These are phyloP conservation scores for Diplodia mutila DNA, from an alignment of 2,329 filamentous ascomycete species.

Conservation along the genomic window DNA sequence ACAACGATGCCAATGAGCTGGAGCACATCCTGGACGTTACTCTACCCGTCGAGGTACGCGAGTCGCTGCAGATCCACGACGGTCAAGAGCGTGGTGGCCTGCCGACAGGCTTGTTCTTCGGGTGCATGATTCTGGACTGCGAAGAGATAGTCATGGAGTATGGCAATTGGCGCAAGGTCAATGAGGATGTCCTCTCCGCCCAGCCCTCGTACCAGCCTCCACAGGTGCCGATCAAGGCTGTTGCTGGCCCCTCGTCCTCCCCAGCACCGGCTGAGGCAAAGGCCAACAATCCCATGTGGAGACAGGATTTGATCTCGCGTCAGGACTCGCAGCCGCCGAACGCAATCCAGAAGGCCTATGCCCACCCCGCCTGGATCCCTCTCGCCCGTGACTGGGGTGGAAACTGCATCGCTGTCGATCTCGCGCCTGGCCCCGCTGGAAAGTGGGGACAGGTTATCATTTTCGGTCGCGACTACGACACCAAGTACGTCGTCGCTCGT, in stretches of 20 bases:
- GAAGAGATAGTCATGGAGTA: constrained; percentile 98
- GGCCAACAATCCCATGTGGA: constrained; percentile 70
- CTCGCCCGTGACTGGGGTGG: constrained; percentile 97
- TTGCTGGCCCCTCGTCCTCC: constrained; percentile 68
- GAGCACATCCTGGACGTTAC: constrained; percentile 96
- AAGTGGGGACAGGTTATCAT: constrained; percentile 97
- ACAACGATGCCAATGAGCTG: constrained; percentile 94
- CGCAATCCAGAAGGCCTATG: constrained; percentile 88
- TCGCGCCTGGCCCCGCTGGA: constrained; percentile 85
- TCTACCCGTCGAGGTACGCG: constrained; percentile 87
- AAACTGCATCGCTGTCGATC: constrained; percentile 92
- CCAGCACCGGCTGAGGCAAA: constrained; percentile 54
- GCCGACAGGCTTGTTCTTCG: constrained; percentile 90
- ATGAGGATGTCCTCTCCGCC: constrained; percentile 79
- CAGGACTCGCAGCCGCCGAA: constrained; percentile 88
- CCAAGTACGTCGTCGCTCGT: constrained; percentile 92
- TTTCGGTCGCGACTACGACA: constrained; percentile 96
- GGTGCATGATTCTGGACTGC: constrained; percentile 94
- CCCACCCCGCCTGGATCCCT: constrained; percentile 93
- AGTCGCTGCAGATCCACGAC: constrained; percentile 88
- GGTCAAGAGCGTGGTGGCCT: constrained; percentile 93
- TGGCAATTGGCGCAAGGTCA: constrained; percentile 94
- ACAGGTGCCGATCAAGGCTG: constrained; percentile 70
- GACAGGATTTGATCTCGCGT: constrained; percentile 78
- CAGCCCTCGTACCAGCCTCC: constrained; percentile 60